Evolutionary conservation across 176 grass and related monocot species (phyloP).

Genomic region (bread wheat (Triticum aestivum)): IWGSC_CS_RefSeq_v2.1 NC_057811.1:377340947-377341446

Average conservation of each 20-base stretch:
- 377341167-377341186: not conserved
- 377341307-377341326: conserved; percentile 31
- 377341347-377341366: not conserved
- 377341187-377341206: conserved; percentile 12
- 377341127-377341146: not conserved
- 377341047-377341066: not conserved
- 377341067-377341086: conserved; percentile 3
- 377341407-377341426: not conserved
- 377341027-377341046: not conserved
- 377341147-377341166: not conserved
- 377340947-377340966: not conserved
- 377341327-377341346: not conserved
- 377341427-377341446: not conserved
- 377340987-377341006: not conserved
- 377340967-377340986: not conserved
- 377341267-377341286: not conserved
- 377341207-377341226: not conserved
- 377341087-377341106: not conserved
- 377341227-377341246: conserved; percentile 2
- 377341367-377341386: not conserved
- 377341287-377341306: not conserved
- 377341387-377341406: not conserved
- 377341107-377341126: not conserved
- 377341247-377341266: not conserved
- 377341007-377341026: not conserved